Base-by-base conservation (phyloP, 2,329 filamentous ascomycete genomes). In the Pyrenochaeta sp. region DNA sequence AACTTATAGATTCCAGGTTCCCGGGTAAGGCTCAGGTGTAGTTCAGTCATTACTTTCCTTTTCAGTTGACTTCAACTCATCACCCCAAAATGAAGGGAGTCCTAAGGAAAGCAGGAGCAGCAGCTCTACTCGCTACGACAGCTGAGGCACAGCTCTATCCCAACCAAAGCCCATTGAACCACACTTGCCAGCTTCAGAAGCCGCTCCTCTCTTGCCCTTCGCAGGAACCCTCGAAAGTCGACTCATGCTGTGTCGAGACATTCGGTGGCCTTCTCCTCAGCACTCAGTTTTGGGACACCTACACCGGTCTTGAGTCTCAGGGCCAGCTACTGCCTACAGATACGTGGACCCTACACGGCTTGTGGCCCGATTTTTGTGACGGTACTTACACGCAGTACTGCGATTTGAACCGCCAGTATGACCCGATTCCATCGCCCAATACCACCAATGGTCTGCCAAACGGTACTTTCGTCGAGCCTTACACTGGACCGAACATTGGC, bases 361-460 rank as follows among this genome's bases (percentile, higher is more conserved):
- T 87, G 0, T 68, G 68, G 68, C 68, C 68, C 1, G 68, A 71
- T 62, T 83, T 80, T 59, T 84, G 81, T 63, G 78, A 82, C 77
- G 85, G 86, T 46, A 83, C 81, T 0, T 90, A 86, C 71, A 89
- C 86, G 0, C 87, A 90, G 61, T 91, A 89, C 75, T 90, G 88
- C 76, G 88, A 90, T 68, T 71, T 88, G 49, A 83, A 72, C 51
- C 84, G 88, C 0, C 88, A 90, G 73, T 90, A 88, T 64, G 88
- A 90, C 68, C 88, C 87, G 0, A 68, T 74, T 13, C 86, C 86
- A 0, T 82, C 81, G 0, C 87, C 88, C 27, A 90, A 89, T 75
- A 89, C 87, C 6, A 90, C 88, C 5, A 86, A 81, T 40, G 84
- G 85, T 37, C 81, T 79, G 3, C 75, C 82, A 1, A 80, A 80